A percentile compares a stretch with the other conserved stretches of the same genome.
Conservation (phyloP, 768 basidiomycete genomes). For the Mycena galopus region DNA sequence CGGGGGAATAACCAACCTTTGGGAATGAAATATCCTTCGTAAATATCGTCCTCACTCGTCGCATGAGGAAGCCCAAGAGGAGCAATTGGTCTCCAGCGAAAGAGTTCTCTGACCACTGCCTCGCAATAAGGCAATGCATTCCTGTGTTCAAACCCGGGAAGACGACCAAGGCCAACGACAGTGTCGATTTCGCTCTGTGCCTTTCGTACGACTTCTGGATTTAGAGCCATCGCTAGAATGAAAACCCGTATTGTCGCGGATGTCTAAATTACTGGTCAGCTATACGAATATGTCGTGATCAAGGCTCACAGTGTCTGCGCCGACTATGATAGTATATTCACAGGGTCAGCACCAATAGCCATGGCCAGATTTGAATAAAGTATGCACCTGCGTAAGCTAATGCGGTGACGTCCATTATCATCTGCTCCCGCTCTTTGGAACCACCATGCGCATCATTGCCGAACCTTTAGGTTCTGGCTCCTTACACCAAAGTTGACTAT, state of each 20-base stretch:
- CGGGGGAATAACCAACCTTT: slow-evolving; percentile 40
- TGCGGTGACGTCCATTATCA: too few species aligned
- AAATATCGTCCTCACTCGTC: too few species aligned
- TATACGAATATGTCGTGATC: background rate
- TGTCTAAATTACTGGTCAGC: slow-evolving; percentile 19
- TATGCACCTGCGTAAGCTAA: too few species aligned
- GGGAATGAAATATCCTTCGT: too few species aligned
- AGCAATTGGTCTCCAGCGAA: slow-evolving; percentile 26
- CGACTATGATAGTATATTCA: background rate
- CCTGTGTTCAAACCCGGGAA: slow-evolving; percentile 45
- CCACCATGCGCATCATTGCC: background rate
- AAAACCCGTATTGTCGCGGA: slow-evolving; percentile 36
- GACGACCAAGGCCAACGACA: slow-evolving; percentile 43
- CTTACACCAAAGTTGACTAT: too few species aligned
- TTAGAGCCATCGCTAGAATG: slow-evolving; percentile 41
- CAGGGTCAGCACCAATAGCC: too few species aligned
- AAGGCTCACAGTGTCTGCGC: slow-evolving; percentile 5
- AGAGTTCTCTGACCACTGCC: slow-evolving; percentile 23
- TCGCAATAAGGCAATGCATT: slow-evolving; percentile 18
- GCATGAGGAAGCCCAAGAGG: slow-evolving; percentile 23
- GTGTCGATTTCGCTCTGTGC: slow-evolving; percentile 46
- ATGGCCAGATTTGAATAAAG: too few species aligned
- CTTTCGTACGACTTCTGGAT: slow-evolving; percentile 42
- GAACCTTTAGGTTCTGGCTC: too few species aligned
- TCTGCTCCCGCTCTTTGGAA: slow-evolving; percentile 10